phyloP scores from a whole-genome alignment of 768 basidiomycete species.

The Lactarius pseudohatsudake region DNA sequence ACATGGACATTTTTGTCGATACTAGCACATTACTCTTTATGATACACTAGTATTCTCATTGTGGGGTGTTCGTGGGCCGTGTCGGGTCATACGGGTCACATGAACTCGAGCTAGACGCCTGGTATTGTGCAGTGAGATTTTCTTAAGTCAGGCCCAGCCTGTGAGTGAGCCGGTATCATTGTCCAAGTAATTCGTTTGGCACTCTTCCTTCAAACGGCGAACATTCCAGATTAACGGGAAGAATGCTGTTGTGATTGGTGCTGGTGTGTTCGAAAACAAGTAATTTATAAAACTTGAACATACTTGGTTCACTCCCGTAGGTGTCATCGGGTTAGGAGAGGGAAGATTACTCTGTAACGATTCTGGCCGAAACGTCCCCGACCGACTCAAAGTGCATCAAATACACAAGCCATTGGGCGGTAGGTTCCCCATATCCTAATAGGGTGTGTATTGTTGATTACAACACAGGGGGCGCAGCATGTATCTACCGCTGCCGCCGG shows the following conservation, averaged over 20 bases:
- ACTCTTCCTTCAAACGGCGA: background rate
- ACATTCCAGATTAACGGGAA: background rate
- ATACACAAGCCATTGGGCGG: slow-evolving; percentile 84
- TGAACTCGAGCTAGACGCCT: background rate
- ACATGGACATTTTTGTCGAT: slow-evolving; percentile 1
- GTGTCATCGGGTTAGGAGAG: slow-evolving; percentile 73
- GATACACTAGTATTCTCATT: background rate
- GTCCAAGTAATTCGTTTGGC: too few relatives aligned
- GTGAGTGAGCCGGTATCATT: too few relatives aligned
- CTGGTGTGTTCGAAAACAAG: slow-evolving; percentile 1
- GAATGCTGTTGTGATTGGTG: slow-evolving; percentile 3
- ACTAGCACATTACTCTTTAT: background rate
- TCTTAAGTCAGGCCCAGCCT: too few relatives aligned
- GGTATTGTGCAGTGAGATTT: too few relatives aligned
- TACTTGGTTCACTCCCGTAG: slow-evolving; percentile 38
- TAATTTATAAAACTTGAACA: background rate
- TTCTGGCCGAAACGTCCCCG: slow-evolving; percentile 71
- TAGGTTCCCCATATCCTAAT: slow-evolving; percentile 37
- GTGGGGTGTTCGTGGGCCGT: background rate
- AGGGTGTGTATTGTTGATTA: background rate
- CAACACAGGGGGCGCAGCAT: slow-evolving; percentile 72
- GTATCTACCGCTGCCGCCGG: slow-evolving; percentile 54
- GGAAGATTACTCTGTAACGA: slow-evolving; percentile 46
- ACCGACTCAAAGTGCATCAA: slow-evolving; percentile 69
- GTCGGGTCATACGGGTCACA: background rate